Percentiles rank a stretch among this genome's conserved stretches.
phyloP scores from a whole-genome alignment of 805 yeast genomes.

The Pichia occidentalis region DNA sequence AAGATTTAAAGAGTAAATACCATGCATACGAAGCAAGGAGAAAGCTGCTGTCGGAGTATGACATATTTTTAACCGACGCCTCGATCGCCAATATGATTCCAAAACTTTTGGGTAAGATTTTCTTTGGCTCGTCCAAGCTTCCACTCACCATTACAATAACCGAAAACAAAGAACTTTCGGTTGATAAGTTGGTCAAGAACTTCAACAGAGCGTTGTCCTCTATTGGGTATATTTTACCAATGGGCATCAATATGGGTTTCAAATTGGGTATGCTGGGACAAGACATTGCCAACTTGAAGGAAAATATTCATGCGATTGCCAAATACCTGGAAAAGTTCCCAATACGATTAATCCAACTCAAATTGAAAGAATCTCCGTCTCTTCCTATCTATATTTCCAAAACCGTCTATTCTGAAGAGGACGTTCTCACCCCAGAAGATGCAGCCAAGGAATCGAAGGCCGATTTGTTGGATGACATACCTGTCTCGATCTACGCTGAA shows the following conservation, averaged over 20 bases:
- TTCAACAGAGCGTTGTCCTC: conserved; percentile 52
- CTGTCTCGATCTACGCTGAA: conserved; percentile 56
- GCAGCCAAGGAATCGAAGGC: conserved; percentile 20
- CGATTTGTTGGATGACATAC: conserved; percentile 31
- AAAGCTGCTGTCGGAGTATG: conserved; percentile 59
- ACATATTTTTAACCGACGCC: conserved; percentile 80
- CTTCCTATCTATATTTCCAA: conserved; percentile 76
- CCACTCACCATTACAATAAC: conserved; percentile 55
- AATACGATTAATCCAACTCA: conserved; percentile 56
- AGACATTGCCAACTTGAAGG: conserved; percentile 44
- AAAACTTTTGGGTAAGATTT: conserved; percentile 71
- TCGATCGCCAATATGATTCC: conserved; percentile 76
- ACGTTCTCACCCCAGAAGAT: conserved; percentile 35
- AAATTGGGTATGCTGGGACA: conserved; percentile 55
- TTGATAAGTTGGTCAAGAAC: conserved; percentile 49
- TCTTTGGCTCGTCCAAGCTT: conserved; percentile 53
- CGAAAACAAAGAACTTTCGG: conserved; percentile 29
- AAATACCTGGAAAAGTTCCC: conserved; percentile 36
- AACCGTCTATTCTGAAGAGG: conserved; percentile 41
- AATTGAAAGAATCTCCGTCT: conserved; percentile 69
- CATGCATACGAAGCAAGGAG: conserved; percentile 87
- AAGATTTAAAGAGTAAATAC: conserved; percentile 75
- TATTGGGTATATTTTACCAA: conserved; percentile 60
- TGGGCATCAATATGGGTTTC: conserved; percentile 61
- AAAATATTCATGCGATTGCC: conserved; percentile 53